Base-by-base conservation (phyloP, 2,329 filamentous ascomycete species). In the Lithohypha guttulata region DNA sequence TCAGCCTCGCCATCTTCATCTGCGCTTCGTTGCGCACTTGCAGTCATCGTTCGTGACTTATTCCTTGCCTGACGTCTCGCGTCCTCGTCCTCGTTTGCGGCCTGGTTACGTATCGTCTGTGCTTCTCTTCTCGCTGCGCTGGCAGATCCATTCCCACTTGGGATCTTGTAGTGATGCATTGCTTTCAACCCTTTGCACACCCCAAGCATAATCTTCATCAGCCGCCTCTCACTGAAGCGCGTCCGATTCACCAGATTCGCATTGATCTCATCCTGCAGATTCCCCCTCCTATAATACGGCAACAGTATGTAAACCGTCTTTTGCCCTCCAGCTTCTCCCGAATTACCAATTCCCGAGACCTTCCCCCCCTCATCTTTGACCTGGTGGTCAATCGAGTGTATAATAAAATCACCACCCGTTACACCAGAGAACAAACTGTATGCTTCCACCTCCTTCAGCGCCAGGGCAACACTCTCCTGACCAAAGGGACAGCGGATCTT, bases 401-500 rank as follows among this genome's bases (percentile, higher is more conserved):
- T 94, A 60, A 96, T 91, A 25, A 34, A 41, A 11, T 40, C 29
- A 6, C 37, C 37, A 62, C 86, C 85, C 7, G 80, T 76, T 47
- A 84, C 76, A 50, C 80, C 78, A 40, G 77, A 69, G 66, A 98
- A 98, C 43, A 95, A 76, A 49, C 80, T 80, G 68, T 98, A 98
- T 34, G 91, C 89, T 61, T 96, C 89, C 46, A 96, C 91, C 67
- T 98, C 91, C 61, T 89, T 89, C 71, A 96, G 81, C 36, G 91
- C 91, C 59, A 84, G 85, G 50, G 85, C 79, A 43, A 98, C 89
- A 18, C 85, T 94, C 69, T 98, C 91, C 61, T 91, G 82, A 50
- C 91, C 91, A 56, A 98, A 96, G 3, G 91, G 89, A 69, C 91
- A 98, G 58, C 89, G 81, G 61, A 98, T 98, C 73, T 98, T 98